phyloP scores from a whole-genome alignment of 1,284 basidiomycete species.

The Megacollybia platyphylla region DNA sequence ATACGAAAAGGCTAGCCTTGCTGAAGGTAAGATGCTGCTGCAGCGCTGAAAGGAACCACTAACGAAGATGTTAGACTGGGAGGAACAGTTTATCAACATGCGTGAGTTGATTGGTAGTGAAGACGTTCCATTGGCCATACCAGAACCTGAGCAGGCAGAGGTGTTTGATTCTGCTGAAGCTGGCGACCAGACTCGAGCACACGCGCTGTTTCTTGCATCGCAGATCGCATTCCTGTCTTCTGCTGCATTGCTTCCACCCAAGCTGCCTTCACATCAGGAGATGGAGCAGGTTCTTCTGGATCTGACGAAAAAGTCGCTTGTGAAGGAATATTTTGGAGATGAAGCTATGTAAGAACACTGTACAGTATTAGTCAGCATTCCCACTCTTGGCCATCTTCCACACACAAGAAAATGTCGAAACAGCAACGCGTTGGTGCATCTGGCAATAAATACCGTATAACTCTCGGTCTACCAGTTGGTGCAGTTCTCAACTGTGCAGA shows the following conservation, averaged over 20 bases:
- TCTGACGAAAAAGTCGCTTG: slow-evolving; percentile 70
- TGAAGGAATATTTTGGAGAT: slow-evolving; percentile 60
- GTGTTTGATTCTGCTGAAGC: slow-evolving; percentile 7
- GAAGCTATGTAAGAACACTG: slow-evolving; percentile 7
- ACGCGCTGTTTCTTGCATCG: slow-evolving; percentile 49
- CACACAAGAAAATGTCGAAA: slow-evolving; percentile 11
- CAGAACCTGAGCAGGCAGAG: slow-evolving; percentile 10
- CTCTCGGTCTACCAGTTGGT: slow-evolving; percentile 94
- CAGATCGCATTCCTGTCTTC: slow-evolving; percentile 69
- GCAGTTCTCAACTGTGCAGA: slow-evolving; percentile 99
- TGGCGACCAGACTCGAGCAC: slow-evolving; percentile 23
- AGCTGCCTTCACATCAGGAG: slow-evolving; percentile 63
- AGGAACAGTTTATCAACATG: slow-evolving; percentile 30
- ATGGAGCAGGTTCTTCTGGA: slow-evolving; percentile 72
- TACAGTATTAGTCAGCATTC: too few species aligned
- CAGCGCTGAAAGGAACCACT: slow-evolving; percentile 12
- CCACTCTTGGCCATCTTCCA: too few species aligned
- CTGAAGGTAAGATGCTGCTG: slow-evolving; percentile 26
- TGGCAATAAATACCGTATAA: slow-evolving; percentile 97
- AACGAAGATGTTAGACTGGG: slow-evolving; percentile 44
- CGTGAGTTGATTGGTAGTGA: slow-evolving; percentile 26
- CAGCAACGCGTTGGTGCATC: slow-evolving; percentile 26
- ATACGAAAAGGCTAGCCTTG: slow-evolving; percentile 59
- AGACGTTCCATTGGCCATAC: slow-evolving; percentile 17
- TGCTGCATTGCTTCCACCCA: slow-evolving; percentile 64